Conservation (phyloP, 2,329 filamentous ascomycete species). For the Paraphaeosphaeria sporulosa region DNA sequence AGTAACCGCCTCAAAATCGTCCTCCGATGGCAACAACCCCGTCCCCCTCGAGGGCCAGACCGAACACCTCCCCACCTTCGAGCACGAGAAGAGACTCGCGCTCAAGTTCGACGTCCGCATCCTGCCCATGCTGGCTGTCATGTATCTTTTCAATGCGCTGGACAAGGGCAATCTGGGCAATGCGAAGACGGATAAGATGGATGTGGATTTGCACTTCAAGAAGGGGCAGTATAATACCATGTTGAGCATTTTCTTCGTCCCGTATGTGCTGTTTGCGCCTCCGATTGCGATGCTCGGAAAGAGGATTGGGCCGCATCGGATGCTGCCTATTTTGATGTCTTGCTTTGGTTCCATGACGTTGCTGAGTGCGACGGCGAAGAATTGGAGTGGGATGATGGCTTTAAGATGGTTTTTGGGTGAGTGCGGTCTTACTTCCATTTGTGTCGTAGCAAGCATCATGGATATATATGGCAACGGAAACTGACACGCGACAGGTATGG, state of each 20-base stretch:
- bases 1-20: slow-evolving; percentile 36
- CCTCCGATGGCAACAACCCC: slow-evolving; percentile 31
- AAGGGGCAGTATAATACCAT: slow-evolving; percentile 73
- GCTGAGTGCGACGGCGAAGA: slow-evolving; percentile 62
- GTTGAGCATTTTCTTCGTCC: slow-evolving; percentile 74
- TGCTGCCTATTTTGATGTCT: slow-evolving; percentile 74
- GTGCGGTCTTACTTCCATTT: neutral
- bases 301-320: slow-evolving; percentile 68
- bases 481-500: slow-evolving; percentile 53
- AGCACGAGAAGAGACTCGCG: slow-evolving; percentile 54
- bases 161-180: slow-evolving; percentile 48
- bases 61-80: slow-evolving; percentile 43
- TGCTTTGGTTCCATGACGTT: slow-evolving; percentile 72
- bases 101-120: slow-evolving; percentile 64
- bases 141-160: slow-evolving; percentile 63
- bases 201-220: slow-evolving; percentile 66
- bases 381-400: slow-evolving; percentile 72
- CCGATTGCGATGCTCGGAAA: slow-evolving; percentile 73
- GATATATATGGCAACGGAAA: neutral
- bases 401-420: slow-evolving; percentile 72
- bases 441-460: neutral
- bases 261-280: slow-evolving; percentile 74
- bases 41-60: slow-evolving; percentile 38
- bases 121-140: slow-evolving; percentile 65
- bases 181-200: slow-evolving; percentile 55